phyloP scores from a whole-genome alignment of 805 yeast species.

The Candida piceae region DNA sequence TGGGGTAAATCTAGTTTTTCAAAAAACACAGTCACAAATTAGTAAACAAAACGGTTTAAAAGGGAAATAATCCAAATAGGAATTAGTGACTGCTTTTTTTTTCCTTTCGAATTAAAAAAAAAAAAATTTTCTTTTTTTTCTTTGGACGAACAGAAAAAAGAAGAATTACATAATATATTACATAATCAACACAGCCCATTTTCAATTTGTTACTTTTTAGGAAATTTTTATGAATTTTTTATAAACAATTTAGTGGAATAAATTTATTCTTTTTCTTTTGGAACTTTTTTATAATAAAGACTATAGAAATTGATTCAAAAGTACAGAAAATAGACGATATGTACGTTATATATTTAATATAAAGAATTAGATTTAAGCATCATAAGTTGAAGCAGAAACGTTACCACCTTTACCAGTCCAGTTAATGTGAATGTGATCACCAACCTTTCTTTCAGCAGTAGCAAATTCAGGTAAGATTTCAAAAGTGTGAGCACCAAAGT shows the following conservation, averaged over 20 bases:
- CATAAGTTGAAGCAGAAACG: slow-evolving; percentile 90
- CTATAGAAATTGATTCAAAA: too few relatives aligned
- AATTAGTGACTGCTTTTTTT: slow-evolving; percentile 5
- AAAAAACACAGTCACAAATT: slow-evolving; percentile 21
- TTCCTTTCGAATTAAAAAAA: neutral
- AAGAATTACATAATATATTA: too few relatives aligned
- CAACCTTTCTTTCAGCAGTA: slow-evolving; percentile 69
- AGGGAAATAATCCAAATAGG: slow-evolving; percentile 7
- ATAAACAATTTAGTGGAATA: too few relatives aligned
- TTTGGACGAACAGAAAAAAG: too few relatives aligned
- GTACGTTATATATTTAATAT: neutral
- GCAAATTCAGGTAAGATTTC: slow-evolving; percentile 85
- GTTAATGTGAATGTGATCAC: slow-evolving; percentile 87
- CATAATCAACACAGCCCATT: too few relatives aligned
- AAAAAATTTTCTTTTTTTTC: too few relatives aligned
- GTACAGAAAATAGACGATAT: too few relatives aligned
- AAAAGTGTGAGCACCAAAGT: slow-evolving; percentile 99
- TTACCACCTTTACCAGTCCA: slow-evolving; percentile 99
- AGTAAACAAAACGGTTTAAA: slow-evolving; percentile 3
- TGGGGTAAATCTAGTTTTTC: slow-evolving; percentile 17
- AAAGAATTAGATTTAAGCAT: slow-evolving; percentile 52
- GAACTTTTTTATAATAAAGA: too few relatives aligned
- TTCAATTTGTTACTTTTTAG: too few relatives aligned
- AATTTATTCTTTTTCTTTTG: too few relatives aligned
- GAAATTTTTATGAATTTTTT: too few relatives aligned